Conservation (phyloP, 192 early-diverging fungal species). For the Coemansia sp. region DNA sequence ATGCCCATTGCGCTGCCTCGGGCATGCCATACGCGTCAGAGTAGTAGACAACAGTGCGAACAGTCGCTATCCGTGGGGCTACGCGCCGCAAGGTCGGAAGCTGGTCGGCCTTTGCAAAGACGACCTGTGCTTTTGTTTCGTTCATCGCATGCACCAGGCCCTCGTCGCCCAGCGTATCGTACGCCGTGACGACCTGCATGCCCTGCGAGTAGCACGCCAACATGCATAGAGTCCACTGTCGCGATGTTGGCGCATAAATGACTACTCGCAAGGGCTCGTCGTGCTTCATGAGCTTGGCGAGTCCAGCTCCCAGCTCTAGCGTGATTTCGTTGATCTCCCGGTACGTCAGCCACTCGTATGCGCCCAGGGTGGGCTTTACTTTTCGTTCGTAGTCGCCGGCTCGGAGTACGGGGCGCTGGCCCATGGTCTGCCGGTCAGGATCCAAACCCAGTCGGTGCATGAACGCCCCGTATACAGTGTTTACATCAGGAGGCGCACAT, state of each 20-base stretch:
- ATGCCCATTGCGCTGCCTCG: constrained; percentile 55
- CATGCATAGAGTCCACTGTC: constrained; percentile 50
- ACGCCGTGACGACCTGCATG: constrained; percentile 81
- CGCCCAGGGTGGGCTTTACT: constrained; percentile 83
- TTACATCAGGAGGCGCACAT: constrained; percentile 47
- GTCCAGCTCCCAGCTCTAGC: constrained; percentile 66
- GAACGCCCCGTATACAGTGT: constrained; percentile 74
- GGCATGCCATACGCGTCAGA: constrained; percentile 32
- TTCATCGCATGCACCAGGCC: constrained; percentile 87
- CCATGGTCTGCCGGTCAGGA: constrained; percentile 65
- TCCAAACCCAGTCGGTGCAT: constrained; percentile 57
- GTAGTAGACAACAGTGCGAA: constrained; percentile 66
- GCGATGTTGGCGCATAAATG: constrained; percentile 69
- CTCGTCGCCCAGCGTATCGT: constrained; percentile 84
- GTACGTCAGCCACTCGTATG: constrained; percentile 83
- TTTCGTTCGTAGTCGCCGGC: constrained; percentile 56
- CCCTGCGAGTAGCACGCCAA: constrained; percentile 64
- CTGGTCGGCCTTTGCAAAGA: constrained; percentile 66
- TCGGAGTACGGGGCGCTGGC: constrained; percentile 65
- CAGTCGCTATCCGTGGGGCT: constrained; percentile 34
- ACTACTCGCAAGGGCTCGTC: constrained; percentile 45
- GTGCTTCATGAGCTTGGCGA: constrained; percentile 63
- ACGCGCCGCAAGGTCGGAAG: constrained; percentile 46
- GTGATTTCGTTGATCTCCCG: constrained; percentile 60
- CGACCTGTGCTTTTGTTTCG: constrained; percentile 72